Base-by-base conservation (phyloP, 805 yeast species). In the Nakazawaea wickerhamii region DNA sequence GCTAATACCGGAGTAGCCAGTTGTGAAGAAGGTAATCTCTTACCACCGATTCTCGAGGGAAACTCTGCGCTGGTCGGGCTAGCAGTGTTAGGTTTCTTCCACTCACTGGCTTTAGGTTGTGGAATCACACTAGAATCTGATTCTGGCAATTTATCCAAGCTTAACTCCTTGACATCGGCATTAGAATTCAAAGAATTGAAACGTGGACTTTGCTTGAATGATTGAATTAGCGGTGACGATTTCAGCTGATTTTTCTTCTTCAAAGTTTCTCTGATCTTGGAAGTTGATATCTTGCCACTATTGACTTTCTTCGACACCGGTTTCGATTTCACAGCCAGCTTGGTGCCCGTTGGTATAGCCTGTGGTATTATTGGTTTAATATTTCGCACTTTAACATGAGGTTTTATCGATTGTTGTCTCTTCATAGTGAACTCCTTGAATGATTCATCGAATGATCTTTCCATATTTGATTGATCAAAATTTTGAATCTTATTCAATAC, bases 81-180 rank as follows among this genome's bases (percentile, higher is more conserved):
- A 13, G 13, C 3, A 13, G 13, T 25, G 27, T 2, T 25, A 3
- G 27, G 13, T 25, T 28, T 28, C 31, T 28, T 47, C 38, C 50
- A 17, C 53, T 27, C 10, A 50, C 17, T 2, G 55, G 47, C 35
- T 50, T 50, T 8, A n/a, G 57, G 50, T 28, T 52, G 54, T 19
- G 50, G 49, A 10, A 44, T 30, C 37, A 30, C 25, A 5, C 5
- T n/a, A 38, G 40, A 7, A 34, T 41, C 20, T 44, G 42, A 27
- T 41, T 47, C 43, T 42, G 41, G 35, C 27, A 35, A 27, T 18
- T 15, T 36, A 20, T 35, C 38, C 32, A 39, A 39, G 6, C 26
- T 33, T 18, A 31, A 32, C 5, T 39, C 43, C 25, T 39, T 38
- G 5, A 39, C 20, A 33, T 39, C 43, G 13, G 22, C 13, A 33